Evolutionary conservation across 139 green algal genomes (phyloP), one percentile per base, ranked within the genome.

Genomic region (Spirogloea muscicola): DNA sequence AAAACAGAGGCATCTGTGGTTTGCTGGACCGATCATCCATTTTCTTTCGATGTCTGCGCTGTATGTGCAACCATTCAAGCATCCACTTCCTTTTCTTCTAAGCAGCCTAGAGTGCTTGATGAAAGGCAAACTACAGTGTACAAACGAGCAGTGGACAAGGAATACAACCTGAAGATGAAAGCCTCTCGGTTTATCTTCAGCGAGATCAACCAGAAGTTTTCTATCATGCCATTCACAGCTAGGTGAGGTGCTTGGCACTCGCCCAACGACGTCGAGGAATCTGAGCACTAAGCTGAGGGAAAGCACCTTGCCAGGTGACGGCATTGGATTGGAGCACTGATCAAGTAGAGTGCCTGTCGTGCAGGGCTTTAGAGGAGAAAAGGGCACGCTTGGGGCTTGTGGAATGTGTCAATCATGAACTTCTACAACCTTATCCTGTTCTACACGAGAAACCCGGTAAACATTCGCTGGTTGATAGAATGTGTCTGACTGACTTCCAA

Each of bases 121-220:
- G 94, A 99, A 86, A 94, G 91, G 85, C 87, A 96, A 86, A 99
- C 94, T 33, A 95, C 89, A 0, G 90, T 99, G 58, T 99, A 95
- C 89, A 98, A 98, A 87, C 84, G 94, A 9, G 93, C 91, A 4
- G 77, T 97, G 68, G 93, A 96, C 41, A 82, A 88, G 62, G 80
- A 90, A 41, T 99, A 98, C 86, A 86, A 88, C 49, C 85, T 98
- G 16, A 98, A 98, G 83, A 86, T 96, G 74, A 91, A 93, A 80
- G 81, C 82, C 18, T 88, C 83, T 21, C 86, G 93, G 7, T 83
- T 85, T 25, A 84, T 96, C 18, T 91, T 96, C 68, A 84, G 70
- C 31, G 89, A 97, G 57, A 91, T 97, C 76, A 90, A 84, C 74
- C 87, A 88, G 52, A 85, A 85, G 58, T 96, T 91, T 70, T 89